Conservation (phyloP, 2,329 filamentous ascomycete species). For the Colletotrichum endophyticum region DNA sequence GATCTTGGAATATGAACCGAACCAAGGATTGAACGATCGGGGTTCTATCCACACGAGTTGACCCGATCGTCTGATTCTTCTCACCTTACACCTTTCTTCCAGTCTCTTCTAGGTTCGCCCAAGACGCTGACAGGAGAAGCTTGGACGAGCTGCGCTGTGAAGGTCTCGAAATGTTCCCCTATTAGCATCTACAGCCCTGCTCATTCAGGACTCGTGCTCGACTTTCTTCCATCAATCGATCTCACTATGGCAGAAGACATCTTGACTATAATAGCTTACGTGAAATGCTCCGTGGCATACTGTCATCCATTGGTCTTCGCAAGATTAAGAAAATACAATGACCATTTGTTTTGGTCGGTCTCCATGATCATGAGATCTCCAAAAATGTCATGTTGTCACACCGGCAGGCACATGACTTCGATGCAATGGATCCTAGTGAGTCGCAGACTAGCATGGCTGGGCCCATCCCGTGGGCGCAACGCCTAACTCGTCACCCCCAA, state of each 20-base stretch:
- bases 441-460: neutral
- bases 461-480: neutral
- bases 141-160: neutral
- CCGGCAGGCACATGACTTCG: neutral
- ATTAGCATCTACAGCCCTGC: neutral
- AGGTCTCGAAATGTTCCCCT: rapidly evolving
- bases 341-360: neutral
- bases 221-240: neutral
- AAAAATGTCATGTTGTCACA: rapidly evolving
- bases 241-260: neutral
- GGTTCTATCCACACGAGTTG: neutral
- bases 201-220: neutral
- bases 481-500: neutral
- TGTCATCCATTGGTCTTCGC: neutral
- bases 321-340: neutral
- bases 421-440: neutral
- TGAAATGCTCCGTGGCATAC: neutral
- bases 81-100: neutral
- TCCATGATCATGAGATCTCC: neutral
- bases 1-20: neutral
- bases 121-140: neutral
- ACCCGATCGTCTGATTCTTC: neutral
- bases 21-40: neutral
- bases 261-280: neutral
- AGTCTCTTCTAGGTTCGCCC: neutral